phyloP scores from a whole-genome alignment of 169 alveolate genomes.

The Plasmodium gonderi region DNA sequence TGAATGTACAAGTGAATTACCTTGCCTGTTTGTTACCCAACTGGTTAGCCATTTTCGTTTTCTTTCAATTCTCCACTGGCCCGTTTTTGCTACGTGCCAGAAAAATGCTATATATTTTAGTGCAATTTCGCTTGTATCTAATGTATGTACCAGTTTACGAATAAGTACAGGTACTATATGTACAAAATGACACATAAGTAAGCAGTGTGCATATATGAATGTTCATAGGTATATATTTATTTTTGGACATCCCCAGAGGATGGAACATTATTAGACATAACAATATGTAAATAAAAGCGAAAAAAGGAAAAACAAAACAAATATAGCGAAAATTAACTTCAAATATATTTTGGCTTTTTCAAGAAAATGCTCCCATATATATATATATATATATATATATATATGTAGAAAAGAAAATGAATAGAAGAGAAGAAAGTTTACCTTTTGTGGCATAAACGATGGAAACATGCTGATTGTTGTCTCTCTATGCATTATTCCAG shows the following conservation, averaged over 20 bases:
- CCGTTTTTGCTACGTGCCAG: too few species aligned
- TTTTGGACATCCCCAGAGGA: neutral
- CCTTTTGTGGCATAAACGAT: neutral
- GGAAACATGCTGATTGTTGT: neutral
- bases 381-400: neutral
- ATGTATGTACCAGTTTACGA: neutral
- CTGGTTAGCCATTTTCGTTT: too few species aligned
- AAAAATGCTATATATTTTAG: too few species aligned
- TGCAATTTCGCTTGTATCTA: neutral
- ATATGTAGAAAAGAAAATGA: neutral
- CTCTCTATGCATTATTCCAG: neutral
- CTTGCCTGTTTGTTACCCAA: too few species aligned
- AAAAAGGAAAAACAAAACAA: neutral
- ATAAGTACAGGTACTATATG: too few species aligned
- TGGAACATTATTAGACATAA: neutral
- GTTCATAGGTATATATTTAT: neutral
- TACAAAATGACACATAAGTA: neutral
- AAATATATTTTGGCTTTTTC: too few species aligned
- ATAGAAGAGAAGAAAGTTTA: neutral
- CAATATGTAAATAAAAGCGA: neutral
- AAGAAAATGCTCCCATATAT: neutral
- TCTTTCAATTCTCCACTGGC: too few species aligned
- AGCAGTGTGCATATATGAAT: neutral
- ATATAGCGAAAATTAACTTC: neutral
- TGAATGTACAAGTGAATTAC: too few species aligned